Base-by-base conservation (phyloP, 2,329 filamentous ascomycete genomes). In the Chaetomiaceae sp. region DNA sequence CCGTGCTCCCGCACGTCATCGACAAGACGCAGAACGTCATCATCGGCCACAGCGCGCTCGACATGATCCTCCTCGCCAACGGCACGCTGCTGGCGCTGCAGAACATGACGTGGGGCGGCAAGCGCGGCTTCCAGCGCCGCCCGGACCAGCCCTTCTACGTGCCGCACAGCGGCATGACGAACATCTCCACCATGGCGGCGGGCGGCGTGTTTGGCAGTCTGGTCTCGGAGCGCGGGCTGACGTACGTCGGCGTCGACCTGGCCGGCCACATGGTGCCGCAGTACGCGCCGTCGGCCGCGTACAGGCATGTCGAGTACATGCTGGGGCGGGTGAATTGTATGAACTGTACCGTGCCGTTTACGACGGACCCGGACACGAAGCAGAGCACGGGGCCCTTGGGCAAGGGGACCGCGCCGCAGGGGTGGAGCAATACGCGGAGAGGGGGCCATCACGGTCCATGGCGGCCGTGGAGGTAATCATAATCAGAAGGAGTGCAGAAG, bases 21-120 rank as follows among this genome's bases (percentile, higher is more conserved):
- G 87, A 92, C 62, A 74, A 75, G 29, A 87, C 86, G 1, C 76
- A 86, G 42, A 84, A 85, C 57, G 87, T 89, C 8, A 77, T 94
- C 60, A 82, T 94, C 62, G 85, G 77, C 2, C 87, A 91, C 63
- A 89, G 87, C 10, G 72, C 79, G 44, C 76, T 86, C 10, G 89
- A 90, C 69, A 87, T 78, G 64, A 76, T 87, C 55, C 75, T 89
- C 9, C 73, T 85, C 21, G 73, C 77, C 62, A 86, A 87, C 65
- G 87, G 87, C 14, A 86, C 86, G 0, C 73, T 92, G 1, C 72
- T 89, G 6, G 78, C 79, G 1, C 84, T 91, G 54, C 87, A 92
- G 65, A 90, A 90, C 71, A 89, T 91, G 83, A 90, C 86, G 0
- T 92, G 84, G 82, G 81, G 81, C 53, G 87, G 87, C 4, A 66